Conservation (phyloP, 495 filamentous ascomycete genomes). For the Aspergillus hancockii region DNA sequence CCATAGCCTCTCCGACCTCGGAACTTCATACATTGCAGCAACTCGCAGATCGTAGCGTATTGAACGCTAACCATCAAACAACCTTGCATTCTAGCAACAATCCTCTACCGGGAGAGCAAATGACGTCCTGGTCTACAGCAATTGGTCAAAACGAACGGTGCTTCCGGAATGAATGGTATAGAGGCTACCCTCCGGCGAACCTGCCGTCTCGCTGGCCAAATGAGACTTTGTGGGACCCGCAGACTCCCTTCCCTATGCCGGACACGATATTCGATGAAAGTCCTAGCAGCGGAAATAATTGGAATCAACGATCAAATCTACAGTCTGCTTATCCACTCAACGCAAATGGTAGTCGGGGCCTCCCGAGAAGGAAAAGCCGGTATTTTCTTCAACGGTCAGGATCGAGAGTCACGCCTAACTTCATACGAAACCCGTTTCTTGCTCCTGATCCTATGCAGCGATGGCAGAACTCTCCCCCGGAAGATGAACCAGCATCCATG, state of each 20-base stretch:
- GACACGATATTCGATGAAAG: neutral
- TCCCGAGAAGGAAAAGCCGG: constrained; percentile 5
- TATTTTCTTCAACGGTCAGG: constrained; percentile 4
- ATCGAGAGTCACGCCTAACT: constrained; percentile 5
- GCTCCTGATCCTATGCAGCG: constrained; percentile 60
- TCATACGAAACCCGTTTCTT: constrained; percentile 4
- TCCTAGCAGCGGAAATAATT: neutral
- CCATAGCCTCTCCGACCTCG: too few species aligned
- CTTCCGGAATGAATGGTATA: neutral
- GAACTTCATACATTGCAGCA: neutral
- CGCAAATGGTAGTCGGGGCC: neutral
- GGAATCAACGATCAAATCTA: neutral
- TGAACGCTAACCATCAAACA: neutral
- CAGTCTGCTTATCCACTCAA: neutral
- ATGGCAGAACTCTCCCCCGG: constrained; percentile 75
- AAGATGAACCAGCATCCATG: constrained; percentile 74
- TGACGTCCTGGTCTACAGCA: neutral
- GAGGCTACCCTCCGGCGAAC: neutral
- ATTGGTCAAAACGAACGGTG: neutral
- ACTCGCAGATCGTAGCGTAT: neutral
- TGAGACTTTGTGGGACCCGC: neutral
- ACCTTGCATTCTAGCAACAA: too few species aligned
- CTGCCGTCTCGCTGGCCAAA: neutral
- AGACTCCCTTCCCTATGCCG: neutral
- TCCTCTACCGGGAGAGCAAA: neutral